Conservation (phyloP, 2,329 filamentous ascomycete genomes). For the Nemania sp. region DNA sequence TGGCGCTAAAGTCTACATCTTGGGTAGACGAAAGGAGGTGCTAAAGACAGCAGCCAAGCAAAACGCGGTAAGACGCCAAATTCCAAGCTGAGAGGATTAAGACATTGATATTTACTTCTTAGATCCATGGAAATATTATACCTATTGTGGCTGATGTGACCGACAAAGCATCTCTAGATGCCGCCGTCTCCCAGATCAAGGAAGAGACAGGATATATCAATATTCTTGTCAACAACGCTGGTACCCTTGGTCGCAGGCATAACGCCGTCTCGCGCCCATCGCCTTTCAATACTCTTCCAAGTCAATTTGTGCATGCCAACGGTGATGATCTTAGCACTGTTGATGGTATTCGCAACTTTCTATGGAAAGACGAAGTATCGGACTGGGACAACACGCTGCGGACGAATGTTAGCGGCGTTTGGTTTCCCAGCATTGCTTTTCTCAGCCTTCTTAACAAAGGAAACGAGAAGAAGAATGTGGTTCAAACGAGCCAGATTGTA, state of each 20-base stretch:
- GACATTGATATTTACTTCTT: background rate
- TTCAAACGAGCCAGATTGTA: slow-evolving; percentile 32
- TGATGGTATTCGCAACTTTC: slow-evolving; percentile 33
- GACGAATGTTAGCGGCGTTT: slow-evolving; percentile 34
- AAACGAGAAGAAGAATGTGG: slow-evolving; percentile 31
- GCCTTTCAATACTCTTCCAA: slow-evolving; percentile 28
- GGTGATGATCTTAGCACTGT: slow-evolving; percentile 31
- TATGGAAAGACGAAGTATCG: slow-evolving; percentile 34
- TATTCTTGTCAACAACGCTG: slow-evolving; percentile 36
- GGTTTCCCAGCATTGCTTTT: slow-evolving; percentile 34
- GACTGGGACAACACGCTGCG: slow-evolving; percentile 34
- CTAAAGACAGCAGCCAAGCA: slow-evolving; percentile 38
- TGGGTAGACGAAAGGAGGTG: slow-evolving; percentile 37
- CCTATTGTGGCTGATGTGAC: slow-evolving; percentile 35
- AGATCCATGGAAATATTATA: slow-evolving; percentile 34
- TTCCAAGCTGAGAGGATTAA: background rate
- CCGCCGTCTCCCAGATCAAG: slow-evolving; percentile 28
- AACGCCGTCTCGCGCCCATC: slow-evolving; percentile 27
- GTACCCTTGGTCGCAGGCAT: slow-evolving; percentile 31
- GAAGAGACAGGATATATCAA: slow-evolving; percentile 33
- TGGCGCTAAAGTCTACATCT: slow-evolving; percentile 42
- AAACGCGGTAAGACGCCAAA: background rate
- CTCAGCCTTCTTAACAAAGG: slow-evolving; percentile 34
- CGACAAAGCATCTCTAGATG: slow-evolving; percentile 30
- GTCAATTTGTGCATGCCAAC: slow-evolving; percentile 31